Percentiles rank a stretch among this genome's conserved stretches.
Evolutionary conservation across 768 basidiomycete genomes (phyloP).

Genomic region (Russula sp.): DNA sequence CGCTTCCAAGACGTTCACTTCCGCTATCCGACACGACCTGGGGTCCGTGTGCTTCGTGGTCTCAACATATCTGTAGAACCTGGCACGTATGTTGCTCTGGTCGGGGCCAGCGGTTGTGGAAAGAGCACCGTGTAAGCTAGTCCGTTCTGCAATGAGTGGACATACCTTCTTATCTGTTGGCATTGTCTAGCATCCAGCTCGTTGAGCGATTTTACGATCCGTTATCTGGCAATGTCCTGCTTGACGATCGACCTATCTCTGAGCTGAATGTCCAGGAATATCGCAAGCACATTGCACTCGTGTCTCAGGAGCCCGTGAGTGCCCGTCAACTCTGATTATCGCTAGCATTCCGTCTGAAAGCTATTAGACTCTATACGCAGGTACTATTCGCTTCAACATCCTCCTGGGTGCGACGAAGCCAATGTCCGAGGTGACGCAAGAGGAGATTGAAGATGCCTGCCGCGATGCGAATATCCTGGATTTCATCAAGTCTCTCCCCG

Average conservation of each 20-base stretch:
- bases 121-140: slow-evolving; percentile 66
- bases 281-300: slow-evolving; percentile 77
- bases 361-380: slow-evolving; percentile 65
- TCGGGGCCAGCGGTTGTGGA: slow-evolving; percentile 72
- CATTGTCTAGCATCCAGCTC: slow-evolving; percentile 53
- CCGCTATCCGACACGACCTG: slow-evolving; percentile 80
- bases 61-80: slow-evolving; percentile 62
- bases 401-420: slow-evolving; percentile 77
- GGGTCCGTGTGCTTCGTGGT: slow-evolving; percentile 72
- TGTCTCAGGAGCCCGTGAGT: slow-evolving; percentile 75
- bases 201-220: slow-evolving; percentile 81
- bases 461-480: slow-evolving; percentile 83
- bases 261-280: slow-evolving; percentile 80
- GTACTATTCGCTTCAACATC: slow-evolving; percentile 83
- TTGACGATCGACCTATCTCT: slow-evolving; percentile 66
- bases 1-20: slow-evolving; percentile 73
- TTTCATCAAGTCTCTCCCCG: slow-evolving; percentile 75
- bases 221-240: slow-evolving; percentile 52
- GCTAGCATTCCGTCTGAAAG: background rate
- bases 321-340: slow-evolving; percentile 15
- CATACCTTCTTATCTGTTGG: background rate
- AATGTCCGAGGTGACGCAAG: slow-evolving; percentile 65
- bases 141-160: background rate
- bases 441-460: slow-evolving; percentile 84
- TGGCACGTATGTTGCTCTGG: slow-evolving; percentile 71